Conservation (phyloP, 148 eudicot genomes). For the Vaccinium corymbosum region DNA sequence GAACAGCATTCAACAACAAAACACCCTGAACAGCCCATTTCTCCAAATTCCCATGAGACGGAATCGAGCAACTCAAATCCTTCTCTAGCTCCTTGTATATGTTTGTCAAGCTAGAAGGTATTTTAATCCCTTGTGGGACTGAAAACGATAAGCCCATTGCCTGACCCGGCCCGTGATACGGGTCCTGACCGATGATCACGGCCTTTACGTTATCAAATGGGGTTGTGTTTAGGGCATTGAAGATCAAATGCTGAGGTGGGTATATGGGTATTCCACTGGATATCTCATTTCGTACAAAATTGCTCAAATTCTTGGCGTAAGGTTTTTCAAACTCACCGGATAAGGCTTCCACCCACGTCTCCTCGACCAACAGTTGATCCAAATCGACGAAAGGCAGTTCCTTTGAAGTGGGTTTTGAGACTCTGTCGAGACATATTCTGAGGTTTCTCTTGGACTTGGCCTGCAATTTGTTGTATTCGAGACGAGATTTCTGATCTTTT, state of each 20-base stretch:
- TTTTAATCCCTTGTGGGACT: constrained; percentile 75
- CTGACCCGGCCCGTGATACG: constrained; percentile 97
- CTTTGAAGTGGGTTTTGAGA: constrained; percentile 39
- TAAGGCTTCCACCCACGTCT: constrained; percentile 68
- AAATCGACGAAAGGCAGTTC: constrained; percentile 43
- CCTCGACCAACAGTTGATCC: constrained; percentile 80
- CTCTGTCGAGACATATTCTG: constrained; percentile 43
- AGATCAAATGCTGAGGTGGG: constrained; percentile 84
- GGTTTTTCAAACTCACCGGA: constrained; percentile 77
- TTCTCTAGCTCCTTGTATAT: constrained; percentile 86
- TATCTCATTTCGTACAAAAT: constrained; percentile 66
- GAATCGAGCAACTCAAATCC: constrained; percentile 82
- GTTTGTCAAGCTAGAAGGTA: constrained; percentile 83
- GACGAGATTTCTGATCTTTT: constrained; percentile 49
- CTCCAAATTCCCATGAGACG: constrained; percentile 84
- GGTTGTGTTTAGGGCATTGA: constrained; percentile 86
- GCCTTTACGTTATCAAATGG: constrained; percentile 77
- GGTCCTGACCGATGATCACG: constrained; percentile 99
- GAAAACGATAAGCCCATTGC: constrained; percentile 98
- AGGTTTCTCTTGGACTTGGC: constrained; percentile 60
- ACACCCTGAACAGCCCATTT: constrained; percentile 97
- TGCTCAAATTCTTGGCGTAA: constrained; percentile 57
- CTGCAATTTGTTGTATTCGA: constrained; percentile 51
- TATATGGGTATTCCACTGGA: constrained; percentile 45
- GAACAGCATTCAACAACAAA: constrained; percentile 85